Evolutionary conservation across 1,284 basidiomycete genomes (phyloP).

Genomic region (Leccinum pachyderme): DNA sequence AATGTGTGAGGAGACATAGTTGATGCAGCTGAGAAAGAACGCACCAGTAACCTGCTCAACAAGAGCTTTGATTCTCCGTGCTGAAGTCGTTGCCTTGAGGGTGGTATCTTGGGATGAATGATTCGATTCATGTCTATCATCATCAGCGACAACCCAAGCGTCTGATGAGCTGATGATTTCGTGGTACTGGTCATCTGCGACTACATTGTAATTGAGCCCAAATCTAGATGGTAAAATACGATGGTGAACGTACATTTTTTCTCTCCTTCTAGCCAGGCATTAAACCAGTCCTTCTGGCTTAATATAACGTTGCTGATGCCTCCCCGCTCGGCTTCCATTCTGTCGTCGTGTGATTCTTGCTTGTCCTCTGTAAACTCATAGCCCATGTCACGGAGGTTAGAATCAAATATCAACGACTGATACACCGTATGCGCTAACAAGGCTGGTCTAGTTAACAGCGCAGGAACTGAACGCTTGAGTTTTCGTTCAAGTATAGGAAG

Average conservation of each 20-base stretch:
- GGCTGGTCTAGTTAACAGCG: constrained; percentile 75
- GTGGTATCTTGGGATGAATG: constrained; percentile 26
- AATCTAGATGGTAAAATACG: neutral
- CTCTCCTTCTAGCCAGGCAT: constrained; percentile 86
- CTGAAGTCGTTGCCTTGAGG: constrained; percentile 72
- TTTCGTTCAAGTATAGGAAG: constrained; percentile 72
- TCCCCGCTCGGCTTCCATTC: constrained; percentile 51
- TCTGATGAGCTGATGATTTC: constrained; percentile 78
- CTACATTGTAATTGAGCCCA: constrained; percentile 36
- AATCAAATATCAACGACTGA: constrained; percentile 87
- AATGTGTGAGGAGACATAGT: constrained; percentile 2
- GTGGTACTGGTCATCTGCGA: constrained; percentile 78
- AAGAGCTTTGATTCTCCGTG: constrained; percentile 78
- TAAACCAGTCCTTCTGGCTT: constrained; percentile 85
- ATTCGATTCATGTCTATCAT: constrained; percentile 54
- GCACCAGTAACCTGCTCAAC: constrained; percentile 86
- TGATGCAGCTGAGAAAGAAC: constrained; percentile 16
- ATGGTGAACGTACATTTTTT: constrained; percentile 66
- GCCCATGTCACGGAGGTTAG: constrained; percentile 72
- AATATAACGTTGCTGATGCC: constrained; percentile 83
- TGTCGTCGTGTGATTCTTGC: constrained; percentile 40
- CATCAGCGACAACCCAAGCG: constrained; percentile 87
- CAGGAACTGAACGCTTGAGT: constrained; percentile 70
- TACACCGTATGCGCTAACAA: constrained; percentile 95
- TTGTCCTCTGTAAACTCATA: constrained; percentile 51